phyloP scores from a whole-genome alignment of 805 yeast genomes.

The Lachancea cidri region DNA sequence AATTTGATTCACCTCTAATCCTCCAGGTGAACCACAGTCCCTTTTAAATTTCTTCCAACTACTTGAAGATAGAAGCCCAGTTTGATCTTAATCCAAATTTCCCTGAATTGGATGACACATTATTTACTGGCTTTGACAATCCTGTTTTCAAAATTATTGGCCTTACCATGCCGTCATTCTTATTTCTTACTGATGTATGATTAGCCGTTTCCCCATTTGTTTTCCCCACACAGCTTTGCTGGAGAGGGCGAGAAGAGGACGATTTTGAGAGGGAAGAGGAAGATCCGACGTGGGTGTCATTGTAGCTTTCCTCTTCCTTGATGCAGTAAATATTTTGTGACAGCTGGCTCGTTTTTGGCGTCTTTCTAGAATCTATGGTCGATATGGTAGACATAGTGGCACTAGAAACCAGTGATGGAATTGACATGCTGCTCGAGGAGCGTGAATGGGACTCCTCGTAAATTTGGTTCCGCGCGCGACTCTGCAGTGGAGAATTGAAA shows the following conservation, averaged over 20 bases:
- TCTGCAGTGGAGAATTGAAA: conserved; percentile 21
- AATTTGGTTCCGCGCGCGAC: conserved; percentile 13
- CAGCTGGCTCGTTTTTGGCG: conserved; percentile 9
- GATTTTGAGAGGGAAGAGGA: too few relatives aligned
- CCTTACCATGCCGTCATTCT: conserved; percentile 10
- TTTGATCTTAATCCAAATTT: conserved; percentile 13
- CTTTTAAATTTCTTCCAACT: background rate
- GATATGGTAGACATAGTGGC: conserved; percentile 32
- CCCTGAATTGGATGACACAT: background rate
- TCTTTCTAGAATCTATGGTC: conserved; percentile 17
- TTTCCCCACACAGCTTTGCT: too few relatives aligned
- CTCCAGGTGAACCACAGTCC: background rate
- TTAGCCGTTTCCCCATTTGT: background rate
- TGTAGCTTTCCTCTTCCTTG: conserved; percentile 8
- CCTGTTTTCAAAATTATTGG: conserved; percentile 18
- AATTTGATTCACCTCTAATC: background rate
- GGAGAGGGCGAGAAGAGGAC: too few relatives aligned
- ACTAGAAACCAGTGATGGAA: conserved; percentile 40
- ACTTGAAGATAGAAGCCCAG: conserved; percentile 21
- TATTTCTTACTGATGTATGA: background rate
- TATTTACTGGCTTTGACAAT: conserved; percentile 10
- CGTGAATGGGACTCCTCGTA: conserved; percentile 24
- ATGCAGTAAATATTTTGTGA: conserved; percentile 13
- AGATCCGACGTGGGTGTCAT: too few relatives aligned
- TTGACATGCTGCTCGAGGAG: conserved; percentile 31